These are phyloP conservation scores for Oryza brachyantha DNA, from an alignment of 176 grass and related monocot genomes.

Conservation along the genomic window DNA sequence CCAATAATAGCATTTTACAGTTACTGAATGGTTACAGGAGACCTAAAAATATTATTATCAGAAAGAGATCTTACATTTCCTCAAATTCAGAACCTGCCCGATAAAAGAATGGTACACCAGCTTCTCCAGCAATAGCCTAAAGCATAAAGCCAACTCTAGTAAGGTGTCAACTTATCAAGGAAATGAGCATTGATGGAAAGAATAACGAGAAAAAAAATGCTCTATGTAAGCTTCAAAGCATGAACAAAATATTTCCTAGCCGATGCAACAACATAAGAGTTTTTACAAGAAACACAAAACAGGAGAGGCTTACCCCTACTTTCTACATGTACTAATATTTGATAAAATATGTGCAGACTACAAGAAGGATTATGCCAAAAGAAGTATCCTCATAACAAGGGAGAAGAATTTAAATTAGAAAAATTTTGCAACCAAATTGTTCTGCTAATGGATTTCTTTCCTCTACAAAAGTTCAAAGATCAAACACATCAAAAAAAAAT, in stretches of 20 bases:
- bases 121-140: conserved; percentile 99
- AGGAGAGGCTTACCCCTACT: not conserved
- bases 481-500: conserved; percentile 12
- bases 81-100: conserved; percentile 99
- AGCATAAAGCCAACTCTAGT: conserved; percentile 22
- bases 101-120: conserved; percentile 98
- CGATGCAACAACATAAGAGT: not conserved
- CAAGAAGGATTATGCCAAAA: not conserved
- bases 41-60: conserved; percentile 5
- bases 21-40: conserved; percentile 11
- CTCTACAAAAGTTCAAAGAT: not conserved
- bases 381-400: not conserved
- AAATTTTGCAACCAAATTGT: not conserved
- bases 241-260: conserved; percentile 1
- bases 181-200: not conserved
- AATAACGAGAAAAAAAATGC: not conserved
- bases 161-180: conserved; percentile 23
- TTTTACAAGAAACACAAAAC: not conserved
- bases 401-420: not conserved
- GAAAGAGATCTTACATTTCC: conserved; percentile 90
- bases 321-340: not conserved
- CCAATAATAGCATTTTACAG: not conserved
- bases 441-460: not conserved
- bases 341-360: not conserved
- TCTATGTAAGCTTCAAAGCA: not conserved